Evolutionary conservation across 2,329 filamentous ascomycete species (phyloP).

Genomic region (Raffaelea ambrosiae): DNA sequence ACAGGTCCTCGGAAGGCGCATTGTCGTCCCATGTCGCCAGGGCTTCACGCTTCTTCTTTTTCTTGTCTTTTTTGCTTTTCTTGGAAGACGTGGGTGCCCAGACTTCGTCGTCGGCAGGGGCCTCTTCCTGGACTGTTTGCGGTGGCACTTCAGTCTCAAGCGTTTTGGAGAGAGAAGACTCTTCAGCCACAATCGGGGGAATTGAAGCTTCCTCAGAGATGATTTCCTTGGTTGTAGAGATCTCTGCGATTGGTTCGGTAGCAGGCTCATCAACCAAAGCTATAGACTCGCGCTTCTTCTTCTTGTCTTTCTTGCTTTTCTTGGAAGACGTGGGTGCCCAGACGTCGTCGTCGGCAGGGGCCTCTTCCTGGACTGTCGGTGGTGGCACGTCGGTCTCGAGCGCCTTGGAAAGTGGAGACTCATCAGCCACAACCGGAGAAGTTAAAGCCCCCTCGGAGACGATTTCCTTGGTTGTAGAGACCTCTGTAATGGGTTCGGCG

Average conservation of each 20-base stretch:
- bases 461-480: too few species aligned
- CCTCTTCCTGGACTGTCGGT: too few species aligned
- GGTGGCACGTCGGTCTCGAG: neutral
- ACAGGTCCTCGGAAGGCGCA: neutral
- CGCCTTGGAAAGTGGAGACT: too few species aligned
- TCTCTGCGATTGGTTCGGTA: neutral
- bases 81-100: neutral
- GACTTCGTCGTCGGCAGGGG: neutral
- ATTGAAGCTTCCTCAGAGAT: too few species aligned
- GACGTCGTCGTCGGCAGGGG: neutral
- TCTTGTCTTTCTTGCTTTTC: constrained; percentile 7
- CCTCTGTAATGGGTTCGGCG: too few species aligned
- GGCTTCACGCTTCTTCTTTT: constrained; percentile 3
- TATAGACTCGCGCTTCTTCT: constrained; percentile 4
- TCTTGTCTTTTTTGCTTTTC: neutral
- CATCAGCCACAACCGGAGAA: neutral
- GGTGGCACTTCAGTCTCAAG: too few species aligned
- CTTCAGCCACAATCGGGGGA: too few species aligned
- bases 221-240: too few species aligned
- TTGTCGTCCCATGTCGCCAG: neutral
- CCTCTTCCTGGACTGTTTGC: too few species aligned
- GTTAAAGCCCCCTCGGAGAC: too few species aligned
- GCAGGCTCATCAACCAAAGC: constrained; percentile 1
- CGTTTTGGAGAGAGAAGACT: too few species aligned
- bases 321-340: constrained; percentile 1